phyloP scores from a whole-genome alignment of 2,329 filamentous ascomycete species.

The Pyrenophora seminiperda region DNA sequence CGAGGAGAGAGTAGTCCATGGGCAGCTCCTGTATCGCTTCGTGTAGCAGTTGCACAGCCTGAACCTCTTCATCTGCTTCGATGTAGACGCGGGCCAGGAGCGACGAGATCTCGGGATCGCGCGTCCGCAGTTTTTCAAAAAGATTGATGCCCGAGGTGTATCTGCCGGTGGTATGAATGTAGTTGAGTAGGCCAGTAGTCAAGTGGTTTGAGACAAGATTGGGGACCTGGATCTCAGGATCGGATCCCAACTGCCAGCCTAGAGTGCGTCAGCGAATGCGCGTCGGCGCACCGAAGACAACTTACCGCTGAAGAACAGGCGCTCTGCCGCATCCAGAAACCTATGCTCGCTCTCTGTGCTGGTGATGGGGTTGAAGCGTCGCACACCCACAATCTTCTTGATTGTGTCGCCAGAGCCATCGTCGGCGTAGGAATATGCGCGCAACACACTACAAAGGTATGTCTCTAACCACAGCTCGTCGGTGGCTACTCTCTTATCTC shows the following conservation, averaged over 20 bases:
- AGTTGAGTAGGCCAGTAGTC: slow-evolving; percentile 89
- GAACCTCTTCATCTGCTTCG: slow-evolving; percentile 96
- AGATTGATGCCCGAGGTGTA: slow-evolving; percentile 96
- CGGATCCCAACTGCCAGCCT: slow-evolving; percentile 93
- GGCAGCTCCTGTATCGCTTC: slow-evolving; percentile 87
- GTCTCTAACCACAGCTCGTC: slow-evolving; percentile 97
- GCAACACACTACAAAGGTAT: slow-evolving; percentile 90
- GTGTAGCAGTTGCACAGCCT: slow-evolving; percentile 85
- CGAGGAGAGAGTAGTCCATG: slow-evolving; percentile 97
- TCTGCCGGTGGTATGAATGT: slow-evolving; percentile 92
- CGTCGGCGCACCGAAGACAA: not conserved
- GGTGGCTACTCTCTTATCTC: slow-evolving; percentile 89
- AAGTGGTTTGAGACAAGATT: slow-evolving; percentile 96
- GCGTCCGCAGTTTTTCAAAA: slow-evolving; percentile 90
- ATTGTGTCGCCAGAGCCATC: slow-evolving; percentile 93
- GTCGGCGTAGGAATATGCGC: slow-evolving; percentile 96
- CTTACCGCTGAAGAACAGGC: slow-evolving; percentile 87
- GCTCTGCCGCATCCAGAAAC: slow-evolving; percentile 91
- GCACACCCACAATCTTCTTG: slow-evolving; percentile 95
- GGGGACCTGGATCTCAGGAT: slow-evolving; percentile 95
- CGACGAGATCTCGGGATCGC: slow-evolving; percentile 93
- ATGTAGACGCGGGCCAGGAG: slow-evolving; percentile 88
- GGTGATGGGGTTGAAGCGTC: slow-evolving; percentile 95
- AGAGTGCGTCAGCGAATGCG: slow-evolving; percentile 9
- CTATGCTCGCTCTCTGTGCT: slow-evolving; percentile 98